These are phyloP conservation scores for Spinacia oleracea DNA, from an alignment of 179 eudicot species.

Conservation along the genomic window DNA sequence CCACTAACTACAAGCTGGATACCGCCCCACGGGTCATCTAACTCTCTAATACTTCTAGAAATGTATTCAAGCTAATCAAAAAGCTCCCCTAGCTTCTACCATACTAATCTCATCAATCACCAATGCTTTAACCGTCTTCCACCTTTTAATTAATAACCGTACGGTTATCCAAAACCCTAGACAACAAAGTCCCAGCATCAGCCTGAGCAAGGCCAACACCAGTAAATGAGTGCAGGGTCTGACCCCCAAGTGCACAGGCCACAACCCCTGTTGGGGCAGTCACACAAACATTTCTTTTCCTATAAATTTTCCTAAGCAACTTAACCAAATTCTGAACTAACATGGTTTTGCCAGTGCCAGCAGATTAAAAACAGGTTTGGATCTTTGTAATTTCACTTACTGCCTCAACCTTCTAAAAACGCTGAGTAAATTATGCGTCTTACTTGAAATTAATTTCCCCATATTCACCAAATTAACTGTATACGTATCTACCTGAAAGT, in stretches of 20 bases:
- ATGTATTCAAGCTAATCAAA: conserved; percentile 53
- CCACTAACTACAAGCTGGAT: conserved; percentile 67
- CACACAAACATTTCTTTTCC: too few species aligned
- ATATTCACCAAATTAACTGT: too few species aligned
- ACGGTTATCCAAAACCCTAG: conserved; percentile 35
- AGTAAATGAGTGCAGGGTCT: conserved; percentile 75
- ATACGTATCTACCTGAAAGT: too few species aligned
- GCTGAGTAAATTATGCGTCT: too few species aligned
- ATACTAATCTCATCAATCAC: conserved; percentile 72
- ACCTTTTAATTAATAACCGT: conserved; percentile 39
- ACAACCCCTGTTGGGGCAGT: too few species aligned
- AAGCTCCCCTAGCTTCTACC: conserved; percentile 42
- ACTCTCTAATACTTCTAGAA: conserved; percentile 36
- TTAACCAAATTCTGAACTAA: too few species aligned
- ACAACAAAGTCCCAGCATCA: conserved; percentile 27
- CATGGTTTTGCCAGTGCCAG: too few species aligned
- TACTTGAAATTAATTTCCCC: too few species aligned
- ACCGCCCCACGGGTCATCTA: conserved; percentile 59
- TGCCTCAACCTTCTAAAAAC: too few species aligned
- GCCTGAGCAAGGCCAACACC: conserved; percentile 54
- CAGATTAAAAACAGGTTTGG: too few species aligned
- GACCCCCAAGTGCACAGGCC: conserved; percentile 68
- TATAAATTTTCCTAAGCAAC: too few species aligned
- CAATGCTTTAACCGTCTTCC: conserved; percentile 49
- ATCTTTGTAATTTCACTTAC: too few species aligned